Base-by-base conservation (phyloP, 108 stramenopile species). In the Aurantiochytrium sp. region DNA sequence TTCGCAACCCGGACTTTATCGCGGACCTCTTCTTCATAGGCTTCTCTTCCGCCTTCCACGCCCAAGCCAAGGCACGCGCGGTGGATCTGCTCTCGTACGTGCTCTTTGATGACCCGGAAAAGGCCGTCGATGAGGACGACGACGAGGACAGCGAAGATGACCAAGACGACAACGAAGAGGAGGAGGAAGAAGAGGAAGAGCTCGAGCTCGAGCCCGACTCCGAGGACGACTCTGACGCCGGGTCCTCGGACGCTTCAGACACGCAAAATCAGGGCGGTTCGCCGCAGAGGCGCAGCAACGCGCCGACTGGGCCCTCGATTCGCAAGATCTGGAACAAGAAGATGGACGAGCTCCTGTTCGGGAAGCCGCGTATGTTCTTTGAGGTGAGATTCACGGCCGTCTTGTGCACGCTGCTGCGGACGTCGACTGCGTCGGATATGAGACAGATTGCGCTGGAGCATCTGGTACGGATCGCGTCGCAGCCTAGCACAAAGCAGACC, bases 41-140 rank as follows among this genome's bases (percentile, higher is more conserved):
- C 3, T 81, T 81, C 27, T 81, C 42, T 39, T 41, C 39, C n/a
- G 42, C 42, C 12, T 81, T 81, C 30, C 42, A 2, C 30, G 73
- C 73, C 32, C 73, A 81, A 81, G 42, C 45, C 45, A 81, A 81
- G 32, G 73, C 73, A 30, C 73, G 73, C 45, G 73, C 73, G 1
- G 45, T 48, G 12, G 39, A 81, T 81, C 3, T 81, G 1, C 24
- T 81, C 6, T 81, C 73, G 10, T 48, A 81, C 24, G 42, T 48
- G 39, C 45, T 48, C 6, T 48, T 81, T 2, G 73, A 81, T 42
- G 73, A 81, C 1, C 45, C 73, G 17, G 73, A 81, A 30, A 48
- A 81, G 73, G 45, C 21, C 39, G 73, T 42, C 36, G 15, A 81
- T 39, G 39, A 41, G 42, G 73, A 81, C 45, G 73, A 81, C 12